Conservation (phyloP, 2,329 filamentous ascomycete species). For the Pyrenochaeta sp. region DNA sequence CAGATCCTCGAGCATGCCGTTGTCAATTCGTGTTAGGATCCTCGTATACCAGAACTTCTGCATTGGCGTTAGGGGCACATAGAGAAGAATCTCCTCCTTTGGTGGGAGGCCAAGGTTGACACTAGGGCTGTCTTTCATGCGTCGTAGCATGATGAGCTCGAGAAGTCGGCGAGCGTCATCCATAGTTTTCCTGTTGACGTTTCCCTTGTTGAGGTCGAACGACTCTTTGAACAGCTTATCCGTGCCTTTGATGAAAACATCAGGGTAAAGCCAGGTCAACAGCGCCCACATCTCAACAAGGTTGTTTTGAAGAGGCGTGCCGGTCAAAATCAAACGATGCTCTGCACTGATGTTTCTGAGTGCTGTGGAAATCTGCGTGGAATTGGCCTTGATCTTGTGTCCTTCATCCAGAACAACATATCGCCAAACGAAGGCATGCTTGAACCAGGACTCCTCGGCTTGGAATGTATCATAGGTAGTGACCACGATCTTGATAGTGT, state of each 20-base stretch:
- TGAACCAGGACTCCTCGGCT: constrained; percentile 90
- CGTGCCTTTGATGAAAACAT: constrained; percentile 63
- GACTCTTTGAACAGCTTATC: constrained; percentile 61
- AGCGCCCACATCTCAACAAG: constrained; percentile 65
- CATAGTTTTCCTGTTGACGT: constrained; percentile 61
- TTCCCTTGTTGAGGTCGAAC: constrained; percentile 64
- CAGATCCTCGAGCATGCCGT: constrained; percentile 60
- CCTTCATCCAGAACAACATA: constrained; percentile 99
- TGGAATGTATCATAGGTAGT: constrained; percentile 99
- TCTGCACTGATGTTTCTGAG: constrained; percentile 56
- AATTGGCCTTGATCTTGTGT: constrained; percentile 95
- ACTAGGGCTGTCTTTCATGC: constrained; percentile 63
- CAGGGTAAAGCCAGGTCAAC: constrained; percentile 64
- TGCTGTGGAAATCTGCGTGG: constrained; percentile 52
- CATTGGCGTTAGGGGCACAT: constrained; percentile 64
- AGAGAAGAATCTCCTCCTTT: constrained; percentile 65
- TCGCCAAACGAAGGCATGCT: constrained; percentile 95
- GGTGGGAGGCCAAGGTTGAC: constrained; percentile 64
- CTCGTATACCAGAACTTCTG: constrained; percentile 66
- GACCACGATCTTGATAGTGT: constrained; percentile 68
- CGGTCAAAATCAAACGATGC: constrained; percentile 60
- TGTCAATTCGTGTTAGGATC: constrained; percentile 63
- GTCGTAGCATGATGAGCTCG: constrained; percentile 65
- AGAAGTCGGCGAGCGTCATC: constrained; percentile 61
- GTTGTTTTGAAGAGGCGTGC: constrained; percentile 67